Conservation (phyloP, 352 stramenopile genomes). For the Phytophthora multivora region DNA sequence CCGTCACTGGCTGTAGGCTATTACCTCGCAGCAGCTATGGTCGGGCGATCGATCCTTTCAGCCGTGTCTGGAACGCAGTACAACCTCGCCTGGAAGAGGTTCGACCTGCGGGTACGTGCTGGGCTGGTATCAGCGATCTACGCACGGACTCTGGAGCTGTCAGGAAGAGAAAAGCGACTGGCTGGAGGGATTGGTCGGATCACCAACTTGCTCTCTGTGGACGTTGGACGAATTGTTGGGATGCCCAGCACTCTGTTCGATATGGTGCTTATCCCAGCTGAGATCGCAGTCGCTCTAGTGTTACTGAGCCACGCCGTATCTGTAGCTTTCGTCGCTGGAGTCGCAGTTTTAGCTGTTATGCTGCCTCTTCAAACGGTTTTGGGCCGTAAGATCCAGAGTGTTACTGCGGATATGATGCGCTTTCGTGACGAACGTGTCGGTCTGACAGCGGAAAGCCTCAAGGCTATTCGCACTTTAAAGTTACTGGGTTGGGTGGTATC, state of each 20-base stretch:
- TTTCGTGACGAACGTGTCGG: slow-evolving; percentile 85
- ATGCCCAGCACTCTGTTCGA: slow-evolving; percentile 82
- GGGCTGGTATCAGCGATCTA: slow-evolving; percentile 79
- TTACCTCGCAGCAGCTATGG: slow-evolving; percentile 58
- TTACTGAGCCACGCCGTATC: slow-evolving; percentile 81
- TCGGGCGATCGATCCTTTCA: slow-evolving; percentile 53
- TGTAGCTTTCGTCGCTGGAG: slow-evolving; percentile 82
- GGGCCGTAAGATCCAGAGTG: slow-evolving; percentile 74
- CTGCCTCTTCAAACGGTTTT: slow-evolving; percentile 85
- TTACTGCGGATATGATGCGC: slow-evolving; percentile 73
- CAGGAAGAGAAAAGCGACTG: slow-evolving; percentile 26
- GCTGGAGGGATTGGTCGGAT: slow-evolving; percentile 64
- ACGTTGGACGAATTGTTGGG: slow-evolving; percentile 70
- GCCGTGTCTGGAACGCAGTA: slow-evolving; percentile 83
- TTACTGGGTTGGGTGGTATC: slow-evolving; percentile 67
- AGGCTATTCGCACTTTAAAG: slow-evolving; percentile 82
- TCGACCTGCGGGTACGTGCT: slow-evolving; percentile 73
- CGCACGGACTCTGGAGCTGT: slow-evolving; percentile 53
- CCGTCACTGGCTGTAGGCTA: slow-evolving; percentile 58
- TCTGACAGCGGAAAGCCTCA: slow-evolving; percentile 66
- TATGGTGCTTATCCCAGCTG: slow-evolving; percentile 73
- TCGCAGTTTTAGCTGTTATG: slow-evolving; percentile 81
- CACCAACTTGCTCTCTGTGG: slow-evolving; percentile 82
- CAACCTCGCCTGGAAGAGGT: slow-evolving; percentile 74
- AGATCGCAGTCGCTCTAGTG: slow-evolving; percentile 78